These are phyloP conservation scores for Kalmanozyma brasiliensis DNA, from an alignment of 1,284 basidiomycete species.

Conservation along the genomic window DNA sequence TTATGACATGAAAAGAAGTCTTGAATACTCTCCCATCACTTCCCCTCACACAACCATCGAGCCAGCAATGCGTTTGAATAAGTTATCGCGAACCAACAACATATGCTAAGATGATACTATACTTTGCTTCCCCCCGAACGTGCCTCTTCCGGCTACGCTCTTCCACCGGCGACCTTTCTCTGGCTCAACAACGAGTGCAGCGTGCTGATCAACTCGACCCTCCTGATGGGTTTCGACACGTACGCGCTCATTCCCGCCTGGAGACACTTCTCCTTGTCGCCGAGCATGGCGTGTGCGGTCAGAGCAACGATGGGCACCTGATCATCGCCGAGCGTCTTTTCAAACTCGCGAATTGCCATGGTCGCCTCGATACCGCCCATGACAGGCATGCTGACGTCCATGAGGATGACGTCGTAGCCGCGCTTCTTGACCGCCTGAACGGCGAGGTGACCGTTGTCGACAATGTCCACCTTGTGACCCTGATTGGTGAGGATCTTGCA, in stretches of 20 bases:
- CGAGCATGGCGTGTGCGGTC: slow-evolving; percentile 79
- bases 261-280: slow-evolving; percentile 66
- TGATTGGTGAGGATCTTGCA: slow-evolving; percentile 97
- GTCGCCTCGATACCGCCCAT: slow-evolving; percentile 73
- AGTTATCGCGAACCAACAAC: no score
- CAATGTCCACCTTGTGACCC: slow-evolving; percentile 94
- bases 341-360: slow-evolving; percentile 79
- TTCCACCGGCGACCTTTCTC: slow-evolving; percentile 38
- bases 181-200: slow-evolving; percentile 56
- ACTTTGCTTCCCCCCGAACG: no score
- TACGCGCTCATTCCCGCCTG: slow-evolving; percentile 65
- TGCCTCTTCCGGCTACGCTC: slow-evolving; percentile 18
- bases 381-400: slow-evolving; percentile 83
- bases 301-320: slow-evolving; percentile 93
- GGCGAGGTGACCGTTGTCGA: slow-evolving; percentile 93
- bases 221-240: slow-evolving; percentile 62
- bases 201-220: slow-evolving; percentile 63
- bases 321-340: slow-evolving; percentile 78
- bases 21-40: no score
- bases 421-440: slow-evolving; percentile 87
- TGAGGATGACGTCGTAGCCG: slow-evolving; percentile 77
- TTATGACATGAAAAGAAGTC: no score
- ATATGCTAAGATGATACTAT: no score
- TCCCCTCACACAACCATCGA: no score
- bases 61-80: no score